These are phyloP conservation scores for Cyphellophora europaea DNA, from an alignment of 2,329 filamentous ascomycete genomes.

Conservation along the genomic window DNA sequence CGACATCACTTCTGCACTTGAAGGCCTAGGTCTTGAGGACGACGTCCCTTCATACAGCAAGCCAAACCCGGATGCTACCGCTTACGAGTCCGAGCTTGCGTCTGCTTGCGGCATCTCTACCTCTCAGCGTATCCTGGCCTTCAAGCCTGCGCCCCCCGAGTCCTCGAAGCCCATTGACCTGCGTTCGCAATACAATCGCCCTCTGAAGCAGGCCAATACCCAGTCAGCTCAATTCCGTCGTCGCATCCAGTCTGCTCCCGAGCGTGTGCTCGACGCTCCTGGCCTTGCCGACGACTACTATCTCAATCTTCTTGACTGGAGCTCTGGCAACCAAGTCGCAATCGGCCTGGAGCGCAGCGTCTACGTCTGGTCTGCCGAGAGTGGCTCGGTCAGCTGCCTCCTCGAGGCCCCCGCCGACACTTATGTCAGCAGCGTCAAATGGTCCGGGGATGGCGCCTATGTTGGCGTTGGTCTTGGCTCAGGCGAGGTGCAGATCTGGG, in stretches of 20 bases:
- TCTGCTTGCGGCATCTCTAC: slow-evolving; percentile 86
- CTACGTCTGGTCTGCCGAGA: slow-evolving; percentile 97
- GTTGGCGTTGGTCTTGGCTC: slow-evolving; percentile 90
- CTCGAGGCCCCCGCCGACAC: slow-evolving; percentile 83
- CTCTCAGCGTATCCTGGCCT: slow-evolving; percentile 91
- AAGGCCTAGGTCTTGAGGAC: slow-evolving; percentile 68
- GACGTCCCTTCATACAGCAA: slow-evolving; percentile 58
- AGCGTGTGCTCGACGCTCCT: slow-evolving; percentile 91
- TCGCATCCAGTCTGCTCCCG: slow-evolving; percentile 85
- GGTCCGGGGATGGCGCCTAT: slow-evolving; percentile 94
- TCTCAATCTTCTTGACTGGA: slow-evolving; percentile 97
- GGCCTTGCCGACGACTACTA: slow-evolving; percentile 98
- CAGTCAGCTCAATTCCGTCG: slow-evolving; percentile 79
- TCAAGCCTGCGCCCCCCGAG: slow-evolving; percentile 96
- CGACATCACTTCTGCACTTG: slow-evolving; percentile 69
- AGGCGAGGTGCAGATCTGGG: slow-evolving; percentile 89
- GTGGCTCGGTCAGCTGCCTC: slow-evolving; percentile 78
- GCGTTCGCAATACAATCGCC: slow-evolving; percentile 94
- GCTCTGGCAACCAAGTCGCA: slow-evolving; percentile 92
- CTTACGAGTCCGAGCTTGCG: slow-evolving; percentile 86
- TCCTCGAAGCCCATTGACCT: slow-evolving; percentile 98
- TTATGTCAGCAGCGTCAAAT: slow-evolving; percentile 97
- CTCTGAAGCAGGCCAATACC: slow-evolving; percentile 67
- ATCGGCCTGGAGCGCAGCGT: slow-evolving; percentile 95
- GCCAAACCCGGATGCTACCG: slow-evolving; percentile 75